A percentile compares a stretch with the other conserved stretches of the same genome.
Evolutionary conservation across 176 grass and related monocot species (phyloP).

Genomic region (Secale cereale): DNA sequence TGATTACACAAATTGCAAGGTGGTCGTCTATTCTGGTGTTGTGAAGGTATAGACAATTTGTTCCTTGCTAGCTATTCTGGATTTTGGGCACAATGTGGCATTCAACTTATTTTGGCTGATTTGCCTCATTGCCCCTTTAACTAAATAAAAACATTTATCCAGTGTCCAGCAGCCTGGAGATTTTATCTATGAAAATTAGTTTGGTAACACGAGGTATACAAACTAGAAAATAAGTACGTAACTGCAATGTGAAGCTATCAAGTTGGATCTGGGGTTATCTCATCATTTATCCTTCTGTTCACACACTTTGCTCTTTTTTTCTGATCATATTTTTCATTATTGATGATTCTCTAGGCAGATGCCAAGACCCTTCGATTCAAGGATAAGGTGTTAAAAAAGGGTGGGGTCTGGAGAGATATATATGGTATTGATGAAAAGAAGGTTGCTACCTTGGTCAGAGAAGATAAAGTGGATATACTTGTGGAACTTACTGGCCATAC

Average conservation of each 20-base stretch:
- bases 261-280: background rate
- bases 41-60: conserved; percentile 73
- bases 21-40: conserved; percentile 92
- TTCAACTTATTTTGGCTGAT: background rate
- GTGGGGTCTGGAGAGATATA: conserved; percentile 95
- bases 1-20: conserved; percentile 78
- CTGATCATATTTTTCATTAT: conserved; percentile 27
- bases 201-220: background rate
- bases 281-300: background rate
- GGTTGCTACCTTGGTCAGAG: conserved; percentile 83
- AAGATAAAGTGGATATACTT: conserved; percentile 98
- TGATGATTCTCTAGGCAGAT: conserved; percentile 81
- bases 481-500: conserved; percentile 99
- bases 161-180: background rate
- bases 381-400: conserved; percentile 91
- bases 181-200: conserved; percentile 2
- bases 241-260: background rate
- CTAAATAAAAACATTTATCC: background rate
- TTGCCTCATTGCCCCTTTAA: conserved; percentile 13
- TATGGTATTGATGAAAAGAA: conserved; percentile 94
- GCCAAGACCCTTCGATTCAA: conserved; percentile 94
- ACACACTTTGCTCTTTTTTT: conserved; percentile 11
- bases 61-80: conserved; percentile 7
- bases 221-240: background rate
- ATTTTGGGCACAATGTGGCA: background rate